phyloP scores from a whole-genome alignment of 1,139 yeast species.

The Hansenula sp. region DNA sequence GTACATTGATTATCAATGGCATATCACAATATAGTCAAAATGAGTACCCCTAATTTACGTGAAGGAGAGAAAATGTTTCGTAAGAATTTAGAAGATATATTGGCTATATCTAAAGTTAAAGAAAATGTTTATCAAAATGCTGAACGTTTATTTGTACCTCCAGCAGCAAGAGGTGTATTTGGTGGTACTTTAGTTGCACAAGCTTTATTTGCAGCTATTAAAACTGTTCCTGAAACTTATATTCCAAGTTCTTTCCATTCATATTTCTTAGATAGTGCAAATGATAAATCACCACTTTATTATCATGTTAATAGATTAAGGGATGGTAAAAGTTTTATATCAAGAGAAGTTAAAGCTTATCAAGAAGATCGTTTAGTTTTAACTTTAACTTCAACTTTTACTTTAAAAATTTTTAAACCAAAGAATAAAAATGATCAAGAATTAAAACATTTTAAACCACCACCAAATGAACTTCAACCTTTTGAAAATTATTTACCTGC shows the following conservation, averaged over 20 bases:
- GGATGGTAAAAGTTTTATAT: slow-evolving; percentile 60
- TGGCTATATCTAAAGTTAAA: not conserved
- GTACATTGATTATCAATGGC: no score
- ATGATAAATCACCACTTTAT: slow-evolving; percentile 41
- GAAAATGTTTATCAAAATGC: slow-evolving; percentile 27
- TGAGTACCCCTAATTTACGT: no score
- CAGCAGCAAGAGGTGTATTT: slow-evolving; percentile 66
- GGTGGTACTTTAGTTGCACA: slow-evolving; percentile 81
- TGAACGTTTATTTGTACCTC: slow-evolving; percentile 36
- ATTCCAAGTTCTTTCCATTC: slow-evolving; percentile 49
- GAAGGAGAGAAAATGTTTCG: not conserved
- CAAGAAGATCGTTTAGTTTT: slow-evolving; percentile 50
- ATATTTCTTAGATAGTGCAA: slow-evolving; percentile 49
- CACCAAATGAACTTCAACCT: slow-evolving; percentile 6
- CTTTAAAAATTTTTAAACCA: slow-evolving; percentile 8
- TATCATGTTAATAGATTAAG: slow-evolving; percentile 54
- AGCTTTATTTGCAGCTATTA: slow-evolving; percentile 60
- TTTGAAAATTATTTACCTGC: slow-evolving; percentile 3
- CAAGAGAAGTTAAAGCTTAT: slow-evolving; percentile 51
- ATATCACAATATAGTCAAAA: no score
- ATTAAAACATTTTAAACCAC: slow-evolving; percentile 12
- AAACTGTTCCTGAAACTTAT: slow-evolving; percentile 36
- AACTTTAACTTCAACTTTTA: slow-evolving; percentile 46
- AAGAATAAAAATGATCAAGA: slow-evolving; percentile 9
- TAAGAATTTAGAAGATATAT: not conserved